Evolutionary conservation across 2,329 filamentous ascomycete species (phyloP).

Genomic region (Pestalotiopsis sp.): DNA sequence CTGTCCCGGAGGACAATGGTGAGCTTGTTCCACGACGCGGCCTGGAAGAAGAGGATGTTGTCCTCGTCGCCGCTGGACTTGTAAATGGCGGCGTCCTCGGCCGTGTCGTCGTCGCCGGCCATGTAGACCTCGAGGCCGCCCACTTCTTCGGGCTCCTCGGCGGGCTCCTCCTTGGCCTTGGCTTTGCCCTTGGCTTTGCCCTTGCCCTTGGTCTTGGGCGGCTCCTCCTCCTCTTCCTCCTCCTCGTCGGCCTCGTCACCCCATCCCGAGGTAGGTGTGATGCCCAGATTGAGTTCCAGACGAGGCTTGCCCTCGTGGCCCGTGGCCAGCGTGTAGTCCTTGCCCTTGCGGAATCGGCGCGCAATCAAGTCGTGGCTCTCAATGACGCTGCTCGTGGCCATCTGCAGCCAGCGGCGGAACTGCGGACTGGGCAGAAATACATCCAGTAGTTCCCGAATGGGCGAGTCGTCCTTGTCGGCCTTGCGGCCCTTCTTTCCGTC

Average conservation of each 20-base stretch:
- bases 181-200: conserved; percentile 32
- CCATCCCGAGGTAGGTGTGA: conserved; percentile 87
- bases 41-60: conserved; percentile 67
- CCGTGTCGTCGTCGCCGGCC: conserved; percentile 77
- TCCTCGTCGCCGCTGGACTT: conserved; percentile 76
- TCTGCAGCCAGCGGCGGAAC: conserved; percentile 87
- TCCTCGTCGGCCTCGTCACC: conserved; percentile 67
- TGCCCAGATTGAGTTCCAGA: conserved; percentile 82
- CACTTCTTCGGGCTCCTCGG: conserved; percentile 55
- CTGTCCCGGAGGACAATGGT: conserved; percentile 87
- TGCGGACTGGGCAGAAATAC: conserved; percentile 80
- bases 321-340: conserved; percentile 92
- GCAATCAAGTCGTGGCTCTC: conserved; percentile 78
- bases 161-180: conserved; percentile 26
- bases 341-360: conserved; percentile 81
- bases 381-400: conserved; percentile 76
- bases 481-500: conserved; percentile 15
- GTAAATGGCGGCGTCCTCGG: conserved; percentile 85
- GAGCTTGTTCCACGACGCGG: conserved; percentile 82
- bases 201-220: conserved; percentile 28
- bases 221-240: conserved; percentile 45
- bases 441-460: conserved; percentile 78
- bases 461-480: conserved; percentile 43
- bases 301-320: conserved; percentile 77
- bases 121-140: conserved; percentile 91